Evolutionary conservation across 371 early-diverging fungal species (phyloP), one percentile per base, ranked within the genome.

Genomic region (Lichtheimia corymbifera): DNA sequence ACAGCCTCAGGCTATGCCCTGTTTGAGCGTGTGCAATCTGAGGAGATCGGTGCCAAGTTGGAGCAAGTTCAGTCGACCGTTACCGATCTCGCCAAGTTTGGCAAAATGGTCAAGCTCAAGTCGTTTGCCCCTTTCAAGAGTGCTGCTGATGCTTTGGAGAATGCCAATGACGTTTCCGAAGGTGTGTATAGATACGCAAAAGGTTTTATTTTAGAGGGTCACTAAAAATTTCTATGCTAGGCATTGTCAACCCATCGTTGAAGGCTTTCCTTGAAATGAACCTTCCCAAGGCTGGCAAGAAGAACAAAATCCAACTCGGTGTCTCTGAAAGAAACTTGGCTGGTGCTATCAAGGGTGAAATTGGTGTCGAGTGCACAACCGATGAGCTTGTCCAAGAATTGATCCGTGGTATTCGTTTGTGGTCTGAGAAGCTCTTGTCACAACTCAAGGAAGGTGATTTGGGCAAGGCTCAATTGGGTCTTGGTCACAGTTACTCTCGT

Each of bases 401-500:
- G 51, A 76, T 96, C 65, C 95, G 99, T 67, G 97, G 97, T 51
- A 85, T 97, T 65, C 90, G 97, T 63, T 71, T 93, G 57, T 96
- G 95, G 81, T 87, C 89, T 28, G 95, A 93, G 57, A 93, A 93
- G 80, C 72, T 99, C 56, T 77, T 99, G 53, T 76, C 85, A 51
- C 94, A 93, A 74, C 79, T 97, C 57, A 94, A 92, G 87, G 86
- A 90, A 20, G 93, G 93, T 55, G 98, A 98, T 75, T 75, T 97
- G 54, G 90, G 90, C 68, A 90, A 90, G 72, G 95, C 97, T 52
- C 96, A 95, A 79, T 88, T 98, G 15, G 99, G 97, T 82, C 85
- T 98, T 58, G 98, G 99, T 67, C 98, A 98, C 86, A 88, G 90
- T 50, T 98, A 97, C 84, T 97, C 98, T 61, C 89, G 99, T 63